phyloP scores from a whole-genome alignment of 2,329 filamentous ascomycete genomes.

The Xylaria sp. region DNA sequence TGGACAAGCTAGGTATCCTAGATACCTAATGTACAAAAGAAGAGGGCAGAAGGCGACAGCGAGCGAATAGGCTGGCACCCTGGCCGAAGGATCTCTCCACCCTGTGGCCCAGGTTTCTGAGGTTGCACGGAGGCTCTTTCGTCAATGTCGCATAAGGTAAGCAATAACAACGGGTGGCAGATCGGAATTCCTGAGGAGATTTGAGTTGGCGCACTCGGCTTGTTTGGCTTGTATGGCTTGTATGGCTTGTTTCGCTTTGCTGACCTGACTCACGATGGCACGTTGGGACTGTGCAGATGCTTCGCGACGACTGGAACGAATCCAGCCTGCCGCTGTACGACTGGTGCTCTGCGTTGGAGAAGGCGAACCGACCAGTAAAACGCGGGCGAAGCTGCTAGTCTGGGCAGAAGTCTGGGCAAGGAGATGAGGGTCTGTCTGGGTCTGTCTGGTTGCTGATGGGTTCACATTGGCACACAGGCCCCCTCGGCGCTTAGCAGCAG shows the following conservation, averaged over 20 bases:
- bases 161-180: slow-evolving; percentile 27
- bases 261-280: slow-evolving; percentile 26
- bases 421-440: slow-evolving; percentile 21
- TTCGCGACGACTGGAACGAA: slow-evolving; percentile 39
- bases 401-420: slow-evolving; percentile 32
- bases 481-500: slow-evolving; percentile 64
- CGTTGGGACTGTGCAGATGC: slow-evolving; percentile 35
- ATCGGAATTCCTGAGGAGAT: slow-evolving; percentile 28
- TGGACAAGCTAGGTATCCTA: background rate
- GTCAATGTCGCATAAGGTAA: slow-evolving; percentile 35
- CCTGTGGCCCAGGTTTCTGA: slow-evolving; percentile 17
- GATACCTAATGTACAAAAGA: background rate
- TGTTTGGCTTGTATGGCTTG: slow-evolving; percentile 16
- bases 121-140: slow-evolving; percentile 49
- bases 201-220: slow-evolving; percentile 32
- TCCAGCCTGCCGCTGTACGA: slow-evolving; percentile 53
- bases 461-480: slow-evolving; percentile 54
- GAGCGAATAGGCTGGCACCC: background rate
- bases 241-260: slow-evolving; percentile 21
- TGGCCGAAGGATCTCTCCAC: slow-evolving; percentile 24
- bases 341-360: slow-evolving; percentile 40
- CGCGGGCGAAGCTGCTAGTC: slow-evolving; percentile 37
- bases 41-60: background rate
- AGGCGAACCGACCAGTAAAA: slow-evolving; percentile 45
- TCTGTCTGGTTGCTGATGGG: slow-evolving; percentile 37